A percentile compares a stretch with the other conserved stretches of the same genome.
These are phyloP conservation scores for Actinomortierella ambigua DNA, from an alignment of 371 early-diverging fungal species.

Conservation along the genomic window DNA sequence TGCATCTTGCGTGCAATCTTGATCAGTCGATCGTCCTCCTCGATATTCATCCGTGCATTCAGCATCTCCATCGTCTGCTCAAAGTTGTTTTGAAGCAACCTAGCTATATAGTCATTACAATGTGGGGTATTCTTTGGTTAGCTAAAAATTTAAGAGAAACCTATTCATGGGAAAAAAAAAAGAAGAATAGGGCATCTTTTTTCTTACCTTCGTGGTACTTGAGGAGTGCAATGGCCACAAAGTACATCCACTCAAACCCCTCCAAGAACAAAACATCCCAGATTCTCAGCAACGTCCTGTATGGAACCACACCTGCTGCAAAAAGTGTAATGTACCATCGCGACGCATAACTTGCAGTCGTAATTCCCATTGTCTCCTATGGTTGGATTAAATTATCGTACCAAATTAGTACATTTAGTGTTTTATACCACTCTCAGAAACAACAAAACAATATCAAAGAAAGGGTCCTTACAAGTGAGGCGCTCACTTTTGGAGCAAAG, in stretches of 20 bases:
- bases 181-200: not conserved
- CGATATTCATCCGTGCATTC: slow-evolving; percentile 56
- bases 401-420: no score
- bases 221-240: slow-evolving; percentile 60
- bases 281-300: slow-evolving; percentile 62
- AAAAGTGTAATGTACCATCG: slow-evolving; percentile 72
- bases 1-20: slow-evolving; percentile 49
- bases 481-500: slow-evolving; percentile 55
- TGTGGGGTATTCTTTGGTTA: not conserved
- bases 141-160: no score
- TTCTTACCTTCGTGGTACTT: slow-evolving; percentile 58
- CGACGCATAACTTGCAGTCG: slow-evolving; percentile 60
- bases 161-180: no score
- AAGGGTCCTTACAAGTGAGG: slow-evolving; percentile 53
- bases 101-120: slow-evolving; percentile 28
- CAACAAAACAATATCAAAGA: no score
- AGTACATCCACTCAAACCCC: slow-evolving; percentile 65
- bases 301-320: slow-evolving; percentile 60
- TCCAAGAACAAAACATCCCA: slow-evolving; percentile 65
- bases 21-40: slow-evolving; percentile 57
- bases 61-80: slow-evolving; percentile 59
- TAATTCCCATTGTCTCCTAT: slow-evolving; percentile 54
- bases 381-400: not conserved
- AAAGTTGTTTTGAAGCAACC: slow-evolving; percentile 49
- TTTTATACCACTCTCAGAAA: no score